Evolutionary conservation across 1,284 basidiomycete genomes (phyloP), one percentile per base, ranked within the genome.

Genomic region (Leccinum pallidistipes): DNA sequence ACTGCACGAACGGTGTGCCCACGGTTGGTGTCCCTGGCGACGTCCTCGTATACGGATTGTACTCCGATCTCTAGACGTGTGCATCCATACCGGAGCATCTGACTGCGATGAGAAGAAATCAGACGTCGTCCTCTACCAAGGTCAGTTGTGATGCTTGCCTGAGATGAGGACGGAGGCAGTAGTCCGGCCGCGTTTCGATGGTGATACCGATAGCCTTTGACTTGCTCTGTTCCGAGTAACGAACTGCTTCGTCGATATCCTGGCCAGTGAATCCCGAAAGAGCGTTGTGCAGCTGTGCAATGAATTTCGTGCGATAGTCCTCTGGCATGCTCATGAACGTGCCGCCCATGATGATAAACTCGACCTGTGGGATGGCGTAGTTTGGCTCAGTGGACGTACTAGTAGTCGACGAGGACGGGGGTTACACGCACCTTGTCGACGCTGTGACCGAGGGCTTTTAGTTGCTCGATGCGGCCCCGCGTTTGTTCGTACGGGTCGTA

Each of bases 271-370:
- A 96, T 0, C 97, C 97, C 18, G 94, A 96, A 7, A 99, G 81
- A 0, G 97, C 96, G 73, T 99, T 99, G 76, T 99, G 97, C 56
- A 99, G 82, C 65, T 98, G 96, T 0, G 97, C 96, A 62, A 99
- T 86, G 71, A 99, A 99, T 65, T 91, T 87, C 68, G 88, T 89
- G 60, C 97, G 86, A 74, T 99, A 99, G 51, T 95, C 92, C 76
- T 98, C 95, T 21, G 96, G 91, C 87, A 98, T 95, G 69, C 94
- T 97, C 96, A 99, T 98, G 77, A 99, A 99, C 4, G 97, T 99
- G 52, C 97, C 97, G 34, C 97, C 97, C 97, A 99, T 99, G 69
- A 99, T 84, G 67, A 99, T 99, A 73, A 98, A 98, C 74, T 99
- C 97, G 55, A 99, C 92, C 91, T 94, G 8, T 31, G 36, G 66